A percentile compares a stretch with the other conserved stretches of the same genome.
phyloP scores from a whole-genome alignment of 2,329 filamentous ascomycete species.

The Pleurostoma richardsiae region DNA sequence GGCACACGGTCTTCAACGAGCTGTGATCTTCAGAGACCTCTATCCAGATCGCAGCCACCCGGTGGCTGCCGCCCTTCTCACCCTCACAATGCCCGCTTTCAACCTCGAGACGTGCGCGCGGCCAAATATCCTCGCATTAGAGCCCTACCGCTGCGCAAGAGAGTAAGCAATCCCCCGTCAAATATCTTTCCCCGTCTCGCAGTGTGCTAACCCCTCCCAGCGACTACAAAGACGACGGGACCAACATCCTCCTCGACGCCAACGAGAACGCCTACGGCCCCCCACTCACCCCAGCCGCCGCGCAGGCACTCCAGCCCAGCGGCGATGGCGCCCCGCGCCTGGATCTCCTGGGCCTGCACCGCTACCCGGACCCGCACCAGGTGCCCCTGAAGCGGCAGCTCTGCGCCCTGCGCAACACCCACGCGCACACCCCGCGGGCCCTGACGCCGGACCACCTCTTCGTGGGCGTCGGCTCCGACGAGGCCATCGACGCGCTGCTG shows the following conservation, averaged over 20 bases:
- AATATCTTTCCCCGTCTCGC: background rate
- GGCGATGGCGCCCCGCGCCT: constrained; percentile 47
- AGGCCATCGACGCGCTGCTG: constrained; percentile 91
- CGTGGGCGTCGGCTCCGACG: constrained; percentile 92
- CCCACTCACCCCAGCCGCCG: constrained; percentile 53
- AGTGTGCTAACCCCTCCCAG: constrained; percentile 34
- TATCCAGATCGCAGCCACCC: too few relatives aligned
- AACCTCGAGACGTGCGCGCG: constrained; percentile 70
- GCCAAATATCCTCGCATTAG: constrained; percentile 69
- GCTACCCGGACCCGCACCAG: constrained; percentile 97
- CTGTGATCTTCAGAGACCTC: too few relatives aligned
- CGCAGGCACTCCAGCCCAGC: constrained; percentile 32
- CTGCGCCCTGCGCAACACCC: constrained; percentile 81
- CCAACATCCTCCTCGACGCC: constrained; percentile 91
- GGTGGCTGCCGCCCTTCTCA: too few relatives aligned
- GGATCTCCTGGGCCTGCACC: constrained; percentile 78
- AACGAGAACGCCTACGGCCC: constrained; percentile 98
- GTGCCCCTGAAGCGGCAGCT: constrained; percentile 77
- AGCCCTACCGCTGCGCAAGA: constrained; percentile 77
- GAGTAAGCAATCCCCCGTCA: constrained; percentile 51
- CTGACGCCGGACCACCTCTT: constrained; percentile 83
- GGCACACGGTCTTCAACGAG: too few relatives aligned
- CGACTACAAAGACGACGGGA: constrained; percentile 98
- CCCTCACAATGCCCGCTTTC: constrained; percentile 54
- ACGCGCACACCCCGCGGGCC: constrained; percentile 68